A percentile compares a stretch with the other conserved stretches of the same genome.
Conservation (phyloP, 139 green algal species). For the Haematococcus sp. region DNA sequence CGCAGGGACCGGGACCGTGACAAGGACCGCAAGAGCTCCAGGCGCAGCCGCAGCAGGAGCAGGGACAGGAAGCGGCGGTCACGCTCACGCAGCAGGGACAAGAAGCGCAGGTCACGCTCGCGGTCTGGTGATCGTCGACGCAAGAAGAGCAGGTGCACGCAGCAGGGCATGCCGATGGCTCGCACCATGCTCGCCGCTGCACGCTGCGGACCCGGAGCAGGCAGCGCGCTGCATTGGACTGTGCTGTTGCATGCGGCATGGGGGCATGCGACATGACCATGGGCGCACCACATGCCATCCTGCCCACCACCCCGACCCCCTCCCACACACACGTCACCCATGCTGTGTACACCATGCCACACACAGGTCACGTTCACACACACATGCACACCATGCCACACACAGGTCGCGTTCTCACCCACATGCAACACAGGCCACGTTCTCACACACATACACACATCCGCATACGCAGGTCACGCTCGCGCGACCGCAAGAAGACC, state of each 20-base stretch:
- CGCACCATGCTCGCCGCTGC: no score
- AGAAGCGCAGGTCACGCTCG: background rate
- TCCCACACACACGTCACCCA: no score
- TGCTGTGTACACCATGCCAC: no score
- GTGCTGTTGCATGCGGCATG: no score
- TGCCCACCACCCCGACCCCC: no score
- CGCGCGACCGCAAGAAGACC: slow-evolving; percentile 7
- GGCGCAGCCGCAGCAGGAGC: slow-evolving; percentile 17
- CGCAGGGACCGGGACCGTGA: background rate
- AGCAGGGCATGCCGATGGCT: background rate
- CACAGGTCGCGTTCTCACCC: background rate
- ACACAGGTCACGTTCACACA: background rate
- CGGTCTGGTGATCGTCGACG: background rate
- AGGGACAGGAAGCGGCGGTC: slow-evolving; percentile 2
- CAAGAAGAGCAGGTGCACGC: background rate
- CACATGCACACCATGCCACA: background rate
- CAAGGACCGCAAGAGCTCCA: slow-evolving; percentile 1
- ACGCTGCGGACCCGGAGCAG: no score
- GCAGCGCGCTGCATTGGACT: no score
- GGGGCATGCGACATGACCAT: no score
- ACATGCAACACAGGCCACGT: background rate
- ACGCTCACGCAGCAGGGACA: background rate
- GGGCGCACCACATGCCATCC: no score
- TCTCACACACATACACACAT: background rate
- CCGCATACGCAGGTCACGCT: background rate